Evolutionary conservation across 148 eudicot genomes (phyloP), one percentile per base, ranked within the genome.

Genomic region (Vaccinium vitisidaea): DNA sequence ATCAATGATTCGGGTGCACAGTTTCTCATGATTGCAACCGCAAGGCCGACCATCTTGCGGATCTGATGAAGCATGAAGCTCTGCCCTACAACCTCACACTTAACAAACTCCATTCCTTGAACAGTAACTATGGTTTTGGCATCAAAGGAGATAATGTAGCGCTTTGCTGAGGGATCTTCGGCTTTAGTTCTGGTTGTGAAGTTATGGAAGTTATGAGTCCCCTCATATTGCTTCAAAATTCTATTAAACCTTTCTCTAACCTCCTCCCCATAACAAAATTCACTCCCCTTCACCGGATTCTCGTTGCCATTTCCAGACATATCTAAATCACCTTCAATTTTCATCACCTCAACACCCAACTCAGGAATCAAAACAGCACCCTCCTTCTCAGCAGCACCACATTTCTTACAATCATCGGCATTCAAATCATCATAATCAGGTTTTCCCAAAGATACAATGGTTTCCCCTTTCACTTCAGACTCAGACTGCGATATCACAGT

Each of bases 61-160:
- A 96, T 96, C 81, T 96, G 98, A 87, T 96, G 99, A 88, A 96
- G 99, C 99, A 94, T 96, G 89, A 93, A 95, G 91, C 99, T 96
- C 84, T 96, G 98, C 71, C 98, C 99, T 36, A 96, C 87, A 83
- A 96, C 96, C 83, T 94, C 95, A 81, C 99, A 96, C 87, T 95
- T 94, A n/a, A 96, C 92, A 86, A 96, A 96, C 27, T 96, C 97
- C 23, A 96, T 93, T 21, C 98, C 98, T 52, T 92, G 97, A 71
- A 96, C 78, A 14, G 84, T 90, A 61, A 96, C 88, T 0, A 87
- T 83, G 13, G 93, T 90, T 30, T 91, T 91, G 3, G 98, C 99
- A 46, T 91, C 83, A 63, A 96, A 93, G 11, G 99, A 96, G 36
- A 96, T 79, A 69, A 96, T 95, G 87, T 89, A 94, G 10, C 99